Conservation (phyloP, 495 filamentous ascomycete species). For the Penicillium cinerascens region DNA sequence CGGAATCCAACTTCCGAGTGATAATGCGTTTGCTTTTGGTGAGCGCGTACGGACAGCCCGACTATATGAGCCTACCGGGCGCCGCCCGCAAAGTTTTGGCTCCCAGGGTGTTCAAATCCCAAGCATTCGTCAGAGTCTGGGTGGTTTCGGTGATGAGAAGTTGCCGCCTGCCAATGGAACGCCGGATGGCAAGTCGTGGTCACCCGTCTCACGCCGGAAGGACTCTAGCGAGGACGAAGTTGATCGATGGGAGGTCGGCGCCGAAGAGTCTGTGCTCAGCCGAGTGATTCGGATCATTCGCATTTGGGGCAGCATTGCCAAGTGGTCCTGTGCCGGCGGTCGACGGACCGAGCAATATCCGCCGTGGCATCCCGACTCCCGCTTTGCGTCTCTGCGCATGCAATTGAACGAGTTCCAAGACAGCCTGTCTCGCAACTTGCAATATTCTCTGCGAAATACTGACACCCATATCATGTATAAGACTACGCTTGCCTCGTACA, state of each 20-base stretch:
- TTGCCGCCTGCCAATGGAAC: slow-evolving; percentile 28
- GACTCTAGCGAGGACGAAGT: slow-evolving; percentile 66
- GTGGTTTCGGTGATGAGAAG: slow-evolving; percentile 40
- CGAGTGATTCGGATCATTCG: slow-evolving; percentile 75
- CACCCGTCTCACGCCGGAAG: slow-evolving; percentile 53
- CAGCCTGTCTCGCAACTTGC: slow-evolving; percentile 64
- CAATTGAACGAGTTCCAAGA: slow-evolving; percentile 65
- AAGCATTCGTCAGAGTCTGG: slow-evolving; percentile 44
- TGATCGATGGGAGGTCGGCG: slow-evolving; percentile 54
- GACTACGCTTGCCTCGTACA: slow-evolving; percentile 66
- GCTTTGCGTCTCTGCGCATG: slow-evolving; percentile 56
- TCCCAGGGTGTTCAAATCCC: slow-evolving; percentile 44
- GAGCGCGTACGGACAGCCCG: slow-evolving; percentile 47
- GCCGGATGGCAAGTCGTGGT: slow-evolving; percentile 39
- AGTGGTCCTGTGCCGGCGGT: slow-evolving; percentile 72
- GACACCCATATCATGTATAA: slow-evolving; percentile 75
- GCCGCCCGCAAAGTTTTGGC: slow-evolving; percentile 43
- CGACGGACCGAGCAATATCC: slow-evolving; percentile 57
- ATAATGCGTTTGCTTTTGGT: slow-evolving; percentile 48
- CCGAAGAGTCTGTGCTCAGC: slow-evolving; percentile 67
- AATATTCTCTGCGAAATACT: slow-evolving; percentile 71
- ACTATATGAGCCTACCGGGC: slow-evolving; percentile 34
- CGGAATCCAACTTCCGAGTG: slow-evolving; percentile 47
- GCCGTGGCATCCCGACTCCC: slow-evolving; percentile 62
- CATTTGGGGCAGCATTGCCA: slow-evolving; percentile 73